Conservation (phyloP, 129 eudicot genomes). For the Arctium lappa region DNA sequence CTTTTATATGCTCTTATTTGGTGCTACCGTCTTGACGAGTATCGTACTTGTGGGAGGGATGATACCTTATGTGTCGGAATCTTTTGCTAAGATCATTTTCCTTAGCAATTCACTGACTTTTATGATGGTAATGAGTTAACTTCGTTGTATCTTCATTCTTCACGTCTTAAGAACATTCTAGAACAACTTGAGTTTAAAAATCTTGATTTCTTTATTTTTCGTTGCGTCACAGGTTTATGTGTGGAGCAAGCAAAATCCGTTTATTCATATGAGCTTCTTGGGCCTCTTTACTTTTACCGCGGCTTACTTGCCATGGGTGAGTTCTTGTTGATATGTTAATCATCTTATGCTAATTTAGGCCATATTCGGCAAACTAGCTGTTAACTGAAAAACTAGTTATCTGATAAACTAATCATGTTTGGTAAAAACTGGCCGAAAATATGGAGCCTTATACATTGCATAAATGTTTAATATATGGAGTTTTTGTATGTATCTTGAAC, state of each 20-base stretch:
- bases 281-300: conserved; percentile 98
- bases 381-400: not conserved
- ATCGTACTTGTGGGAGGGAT: conserved; percentile 96
- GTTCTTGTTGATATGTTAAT: conserved; percentile 23
- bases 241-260: conserved; percentile 99
- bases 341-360: not conserved
- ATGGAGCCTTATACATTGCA: not conserved
- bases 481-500: not conserved
- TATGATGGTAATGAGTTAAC: conserved; percentile 77
- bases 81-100: conserved; percentile 91
- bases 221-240: conserved; percentile 66
- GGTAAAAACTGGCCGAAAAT: not conserved
- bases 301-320: conserved; percentile 99
- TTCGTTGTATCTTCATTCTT: not conserved
- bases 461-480: not conserved
- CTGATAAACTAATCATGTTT: not conserved
- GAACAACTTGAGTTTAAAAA: not conserved
- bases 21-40: conserved; percentile 80
- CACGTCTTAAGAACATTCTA: not conserved
- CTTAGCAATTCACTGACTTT: conserved; percentile 98
- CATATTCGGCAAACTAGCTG: not conserved
- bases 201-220: not conserved
- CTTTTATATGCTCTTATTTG: conserved; percentile 93
- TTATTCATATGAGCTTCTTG: conserved; percentile 95
- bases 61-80: conserved; percentile 92